Evolutionary conservation across 2,329 filamentous ascomycete species (phyloP).

Genomic region (Lachnum nothofagi): DNA sequence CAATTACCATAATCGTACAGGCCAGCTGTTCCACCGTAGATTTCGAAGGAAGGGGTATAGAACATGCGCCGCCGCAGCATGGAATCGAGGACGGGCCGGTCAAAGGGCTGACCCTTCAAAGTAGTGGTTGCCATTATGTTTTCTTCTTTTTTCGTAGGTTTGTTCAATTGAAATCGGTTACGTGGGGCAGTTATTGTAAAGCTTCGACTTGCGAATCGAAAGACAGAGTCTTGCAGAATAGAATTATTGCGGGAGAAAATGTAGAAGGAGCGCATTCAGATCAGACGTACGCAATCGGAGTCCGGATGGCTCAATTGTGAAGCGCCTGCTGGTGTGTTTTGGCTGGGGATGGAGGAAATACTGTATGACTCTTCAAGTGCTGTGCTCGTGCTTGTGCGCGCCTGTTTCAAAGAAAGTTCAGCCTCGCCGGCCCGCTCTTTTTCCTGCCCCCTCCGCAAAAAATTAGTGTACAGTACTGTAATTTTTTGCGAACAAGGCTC

Average conservation of each 20-base stretch:
- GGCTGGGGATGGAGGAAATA: background rate
- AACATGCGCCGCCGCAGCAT: constrained; percentile 85
- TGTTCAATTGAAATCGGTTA: constrained; percentile 33
- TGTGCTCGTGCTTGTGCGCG: background rate
- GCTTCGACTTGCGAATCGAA: constrained; percentile 29
- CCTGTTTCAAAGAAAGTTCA: too few relatives aligned
- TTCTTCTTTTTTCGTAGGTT: constrained; percentile 32
- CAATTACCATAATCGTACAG: constrained; percentile 61
- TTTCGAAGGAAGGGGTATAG: constrained; percentile 93
- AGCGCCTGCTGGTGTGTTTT: too few relatives aligned
- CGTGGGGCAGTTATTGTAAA: constrained; percentile 37
- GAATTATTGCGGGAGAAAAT: constrained; percentile 35
- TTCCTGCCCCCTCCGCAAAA: too few relatives aligned
- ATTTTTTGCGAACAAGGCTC: constrained; percentile 1
- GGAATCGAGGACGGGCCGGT: constrained; percentile 74
- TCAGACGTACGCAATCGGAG: constrained; percentile 24
- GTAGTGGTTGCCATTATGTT: constrained; percentile 62
- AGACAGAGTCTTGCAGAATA: constrained; percentile 12
- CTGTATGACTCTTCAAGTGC: background rate
- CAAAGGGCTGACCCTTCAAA: constrained; percentile 83
- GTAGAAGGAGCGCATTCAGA: constrained; percentile 38
- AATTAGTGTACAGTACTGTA: too few relatives aligned
- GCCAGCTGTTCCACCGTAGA: constrained; percentile 83
- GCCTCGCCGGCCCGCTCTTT: too few relatives aligned
- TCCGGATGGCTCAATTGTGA: constrained; percentile 19